Evolutionary conservation across 2,329 filamentous ascomycete species (phyloP), one percentile per base, ranked within the genome.

Genomic region (Colletotrichum truncatum): DNA sequence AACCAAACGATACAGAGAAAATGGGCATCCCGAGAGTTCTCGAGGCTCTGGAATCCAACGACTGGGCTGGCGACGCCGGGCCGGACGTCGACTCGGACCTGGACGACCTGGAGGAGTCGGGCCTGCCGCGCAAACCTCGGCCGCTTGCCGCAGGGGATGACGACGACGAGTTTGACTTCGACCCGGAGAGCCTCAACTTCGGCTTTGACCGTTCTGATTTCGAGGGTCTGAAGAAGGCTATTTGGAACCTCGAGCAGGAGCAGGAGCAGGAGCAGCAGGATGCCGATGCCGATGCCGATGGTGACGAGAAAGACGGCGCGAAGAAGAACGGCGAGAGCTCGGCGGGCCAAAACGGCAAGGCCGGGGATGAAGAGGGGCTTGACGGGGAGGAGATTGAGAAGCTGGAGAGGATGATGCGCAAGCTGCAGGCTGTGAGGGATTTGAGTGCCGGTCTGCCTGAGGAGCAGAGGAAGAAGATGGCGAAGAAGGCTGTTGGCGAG

Each of bases 1-100:
- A 28, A 76, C 61, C 11, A 26, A 3, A 43, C 23, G 25, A 3
- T 11, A 2, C 64, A 87, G 89, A 91, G 74, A 85, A 84, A 64
- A 84, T 81, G 30, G 89, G 89, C 14, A 81, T 91, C 36, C 79
- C 85, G 1, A 82, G 89, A 9, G 81, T 87, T 3, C 79, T 81
- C 8, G 88, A 91, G 71, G 89, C 89, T 0, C 75, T 92, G 12
- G 84, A 91, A 71, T 81, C 88, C 14, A 91, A 91, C 72, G 89
- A 91, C 74, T 92, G 89, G 89, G 43, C 60, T 18, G 63, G 32
- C 21, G 81, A 79, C 25, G 59, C 46, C 60, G 39, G 68, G 14
- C 73, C 69, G 8, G 72, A 76, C 18, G 73, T 73, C 6, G 77
- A 80, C 61, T 76, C 75, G 1, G 71, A 76, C 56, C 66, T 14